A percentile compares a stretch with the other conserved stretches of the same genome.
These are phyloP conservation scores for Puccinia triticina DNA, from an alignment of 1,284 basidiomycete genomes.

Conservation along the genomic window DNA sequence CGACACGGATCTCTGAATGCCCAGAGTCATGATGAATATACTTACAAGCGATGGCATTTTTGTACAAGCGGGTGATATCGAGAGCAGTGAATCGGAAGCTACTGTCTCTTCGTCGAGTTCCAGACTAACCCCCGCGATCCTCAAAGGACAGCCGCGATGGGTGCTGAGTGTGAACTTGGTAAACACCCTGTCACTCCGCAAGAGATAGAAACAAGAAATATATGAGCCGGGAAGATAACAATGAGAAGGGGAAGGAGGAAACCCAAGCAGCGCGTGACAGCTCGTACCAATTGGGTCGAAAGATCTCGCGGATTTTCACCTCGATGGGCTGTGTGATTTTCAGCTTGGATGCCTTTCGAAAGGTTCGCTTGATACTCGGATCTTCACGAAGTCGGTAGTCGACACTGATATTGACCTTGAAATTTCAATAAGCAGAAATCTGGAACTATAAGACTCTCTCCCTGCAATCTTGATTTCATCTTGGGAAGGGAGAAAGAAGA, in stretches of 20 bases:
- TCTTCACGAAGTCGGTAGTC: conserved; percentile 30
- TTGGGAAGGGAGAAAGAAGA: neutral
- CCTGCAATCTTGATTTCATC: neutral
- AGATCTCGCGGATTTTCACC: conserved; percentile 40
- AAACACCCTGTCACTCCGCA: conserved; percentile 9
- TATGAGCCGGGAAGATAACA: neutral
- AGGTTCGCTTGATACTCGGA: conserved; percentile 14
- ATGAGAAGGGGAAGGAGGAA: neutral
- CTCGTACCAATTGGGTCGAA: conserved; percentile 34
- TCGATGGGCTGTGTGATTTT: conserved; percentile 20
- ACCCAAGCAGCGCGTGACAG: neutral
- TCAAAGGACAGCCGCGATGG: conserved; percentile 4
- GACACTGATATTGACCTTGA: conserved; percentile 17
- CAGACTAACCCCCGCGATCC: conserved; percentile 11
- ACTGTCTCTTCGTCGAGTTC: neutral
- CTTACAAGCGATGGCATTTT: conserved; percentile 7
- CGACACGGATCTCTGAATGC: neutral
- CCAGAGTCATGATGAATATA: too few relatives aligned
- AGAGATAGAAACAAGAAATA: neutral
- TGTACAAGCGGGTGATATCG: neutral
- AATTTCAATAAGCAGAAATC: neutral
- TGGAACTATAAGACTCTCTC: neutral
- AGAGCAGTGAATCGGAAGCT: neutral
- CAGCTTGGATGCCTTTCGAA: conserved; percentile 9
- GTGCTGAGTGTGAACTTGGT: conserved; percentile 9